These are phyloP conservation scores for Raffaelea albimanens DNA, from an alignment of 2,329 filamentous ascomycete species.

Conservation along the genomic window DNA sequence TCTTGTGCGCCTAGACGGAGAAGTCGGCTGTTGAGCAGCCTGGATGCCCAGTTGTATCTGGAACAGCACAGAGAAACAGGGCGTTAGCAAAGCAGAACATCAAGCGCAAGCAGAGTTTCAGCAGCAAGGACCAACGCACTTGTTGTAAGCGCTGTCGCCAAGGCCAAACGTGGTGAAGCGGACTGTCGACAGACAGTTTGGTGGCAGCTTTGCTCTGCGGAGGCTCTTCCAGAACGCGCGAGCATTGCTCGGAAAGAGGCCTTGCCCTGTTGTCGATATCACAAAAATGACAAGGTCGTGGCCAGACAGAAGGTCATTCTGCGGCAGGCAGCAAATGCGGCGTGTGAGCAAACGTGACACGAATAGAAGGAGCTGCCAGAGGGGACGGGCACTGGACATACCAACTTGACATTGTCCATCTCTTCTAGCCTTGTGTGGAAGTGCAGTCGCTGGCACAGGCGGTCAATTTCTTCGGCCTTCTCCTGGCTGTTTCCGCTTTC, in stretches of 20 bases:
- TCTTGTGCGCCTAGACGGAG: constrained; percentile 72
- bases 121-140: constrained; percentile 41
- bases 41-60: constrained; percentile 86
- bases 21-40: constrained; percentile 78
- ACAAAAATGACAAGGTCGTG: constrained; percentile 63
- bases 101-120: neutral
- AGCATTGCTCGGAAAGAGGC: constrained; percentile 81
- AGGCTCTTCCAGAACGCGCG: constrained; percentile 77
- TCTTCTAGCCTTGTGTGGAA: constrained; percentile 69
- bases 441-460: constrained; percentile 64
- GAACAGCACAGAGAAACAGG: neutral
- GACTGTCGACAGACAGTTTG: constrained; percentile 57
- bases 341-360: neutral
- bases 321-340: neutral
- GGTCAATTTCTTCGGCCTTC: constrained; percentile 74
- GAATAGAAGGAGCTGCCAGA: constrained; percentile 9
- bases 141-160: constrained; percentile 88
- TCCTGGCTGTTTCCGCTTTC: constrained; percentile 95
- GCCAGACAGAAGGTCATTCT: constrained; percentile 37
- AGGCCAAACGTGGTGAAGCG: constrained; percentile 81
- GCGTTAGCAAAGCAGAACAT: neutral
- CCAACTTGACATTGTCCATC: constrained; percentile 66
- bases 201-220: constrained; percentile 65
- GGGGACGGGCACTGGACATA: constrained; percentile 35
- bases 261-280: constrained; percentile 88